Percentiles rank a stretch among this genome's conserved stretches.
Evolutionary conservation across 2,329 filamentous ascomycete species (phyloP).

Genomic region (Sphaerostilbella broomeana): DNA sequence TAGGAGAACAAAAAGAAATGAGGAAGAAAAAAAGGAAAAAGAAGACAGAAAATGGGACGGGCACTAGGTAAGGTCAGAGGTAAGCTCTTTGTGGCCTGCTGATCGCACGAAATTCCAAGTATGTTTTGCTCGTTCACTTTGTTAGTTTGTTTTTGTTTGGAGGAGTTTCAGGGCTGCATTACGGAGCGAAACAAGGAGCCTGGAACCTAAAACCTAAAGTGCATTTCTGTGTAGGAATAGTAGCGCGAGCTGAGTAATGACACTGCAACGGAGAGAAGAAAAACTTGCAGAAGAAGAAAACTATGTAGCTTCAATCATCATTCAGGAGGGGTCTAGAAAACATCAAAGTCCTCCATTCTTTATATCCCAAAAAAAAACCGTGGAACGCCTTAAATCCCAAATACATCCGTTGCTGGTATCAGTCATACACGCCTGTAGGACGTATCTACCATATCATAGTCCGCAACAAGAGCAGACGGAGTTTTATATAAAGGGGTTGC

Average conservation of each 20-base stretch:
- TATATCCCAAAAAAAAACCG: conserved; percentile 22
- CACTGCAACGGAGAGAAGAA: background rate
- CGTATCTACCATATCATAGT: conserved; percentile 14
- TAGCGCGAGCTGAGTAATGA: background rate
- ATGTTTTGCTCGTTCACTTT: conserved; percentile 3
- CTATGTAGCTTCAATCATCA: conserved; percentile 19
- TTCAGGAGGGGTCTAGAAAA: conserved; percentile 21
- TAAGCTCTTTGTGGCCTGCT: conserved; percentile 40
- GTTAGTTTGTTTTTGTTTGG: background rate
- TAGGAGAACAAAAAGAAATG: conserved; percentile 17
- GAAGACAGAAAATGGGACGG: background rate
- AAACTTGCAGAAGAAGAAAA: conserved; percentile 1
- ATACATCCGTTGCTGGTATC: conserved; percentile 28
- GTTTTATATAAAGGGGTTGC: too few relatives aligned
- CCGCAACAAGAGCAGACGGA: background rate
- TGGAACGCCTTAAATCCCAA: conserved; percentile 31
- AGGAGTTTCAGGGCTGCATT: conserved; percentile 15
- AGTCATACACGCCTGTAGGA: conserved; percentile 27
- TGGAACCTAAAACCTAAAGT: background rate
- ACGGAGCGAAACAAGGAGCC: background rate
- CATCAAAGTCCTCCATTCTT: conserved; percentile 22
- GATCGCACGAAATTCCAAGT: conserved; percentile 19
- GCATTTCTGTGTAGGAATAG: background rate
- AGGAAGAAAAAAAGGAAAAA: conserved; percentile 12
- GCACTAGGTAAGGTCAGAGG: conserved; percentile 48